Base-by-base conservation (phyloP, 306 rosid species). In the Rosa lucieae region DNA sequence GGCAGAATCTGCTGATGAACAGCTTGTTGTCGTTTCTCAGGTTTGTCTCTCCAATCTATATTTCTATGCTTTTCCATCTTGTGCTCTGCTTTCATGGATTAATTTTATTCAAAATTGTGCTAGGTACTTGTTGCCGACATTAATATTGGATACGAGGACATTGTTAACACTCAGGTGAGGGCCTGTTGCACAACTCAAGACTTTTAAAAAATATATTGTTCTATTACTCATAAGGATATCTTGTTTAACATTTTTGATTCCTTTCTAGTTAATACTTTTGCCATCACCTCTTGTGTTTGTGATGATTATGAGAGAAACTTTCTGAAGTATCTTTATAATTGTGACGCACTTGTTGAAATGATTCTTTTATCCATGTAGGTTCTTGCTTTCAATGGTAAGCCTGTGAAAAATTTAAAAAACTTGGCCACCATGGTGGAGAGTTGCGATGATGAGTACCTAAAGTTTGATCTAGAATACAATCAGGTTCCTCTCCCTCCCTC, bases 111-210 rank as follows among this genome's bases (percentile, higher is more conserved):
- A 56, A 86, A 77, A 59, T 49, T 82, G 52, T 83, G 67, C 58
- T 84, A 92, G 97, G 97, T 92, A 81, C 88, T 92, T 82, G 94
- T 89, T 83, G 96, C 92, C 62, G 96, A 90, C 80, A 88, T 92
- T 77, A 90, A 90, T 79, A 89, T 92, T 70, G 97, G 97, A 62
- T 90, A 92, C 53, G 97, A 92, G 85, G 96, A 89, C 35, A 89
- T 92, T 35, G 92, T 86, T 56, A 89, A 92, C 80, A 92, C 90
- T 44, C 97, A 88, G 97, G 97, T 90, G 67, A 39, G 47, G 17
- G 26, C 26, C 23, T n/a, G 37, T 63, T 12, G 67, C 1, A 8
- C 17, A 62, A n/a, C 2, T 58, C 13, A 26, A 26, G 29, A 26
- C 29, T 26, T 26, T 0, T 26, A 0, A 26, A 26, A 26, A 26